phyloP scores from a whole-genome alignment of 768 basidiomycete species.

The Floccularia luteovirens region DNA sequence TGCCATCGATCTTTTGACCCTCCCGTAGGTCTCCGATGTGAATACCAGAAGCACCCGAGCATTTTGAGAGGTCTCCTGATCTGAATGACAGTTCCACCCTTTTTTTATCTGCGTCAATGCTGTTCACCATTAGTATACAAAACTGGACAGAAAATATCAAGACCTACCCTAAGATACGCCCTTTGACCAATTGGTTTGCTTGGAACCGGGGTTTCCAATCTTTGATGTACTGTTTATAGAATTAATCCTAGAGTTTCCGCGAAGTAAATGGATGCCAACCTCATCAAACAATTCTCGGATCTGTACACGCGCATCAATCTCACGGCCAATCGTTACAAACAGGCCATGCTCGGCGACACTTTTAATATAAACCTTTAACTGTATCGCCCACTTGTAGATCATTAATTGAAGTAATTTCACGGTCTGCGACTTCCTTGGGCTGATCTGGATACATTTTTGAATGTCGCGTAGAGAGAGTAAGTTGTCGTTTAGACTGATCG shows the following conservation, averaged over 20 bases:
- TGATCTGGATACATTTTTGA: conserved; percentile 60
- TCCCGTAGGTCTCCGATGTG: conserved; percentile 52
- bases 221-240: conserved; percentile 67
- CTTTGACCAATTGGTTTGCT: conserved; percentile 78
- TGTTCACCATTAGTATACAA: conserved; percentile 19
- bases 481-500: conserved; percentile 55
- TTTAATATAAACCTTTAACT: conserved; percentile 88
- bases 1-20: conserved; percentile 77
- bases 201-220: conserved; percentile 88
- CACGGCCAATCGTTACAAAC: conserved; percentile 79
- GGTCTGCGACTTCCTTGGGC: conserved; percentile 46
- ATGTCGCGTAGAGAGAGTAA: conserved; percentile 75
- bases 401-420: conserved; percentile 52
- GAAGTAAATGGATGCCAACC: conserved; percentile 22
- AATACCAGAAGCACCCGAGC: conserved; percentile 23
- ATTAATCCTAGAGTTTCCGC: neutral
- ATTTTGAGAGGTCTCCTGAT: conserved; percentile 44
- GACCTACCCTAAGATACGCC: conserved; percentile 67
- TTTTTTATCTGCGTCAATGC: conserved; percentile 61
- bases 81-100: conserved; percentile 92
- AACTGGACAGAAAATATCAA: neutral
- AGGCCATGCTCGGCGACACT: conserved; percentile 81
- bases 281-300: conserved; percentile 93
- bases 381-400: conserved; percentile 66
- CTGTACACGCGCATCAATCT: conserved; percentile 87